These are phyloP conservation scores for Moelleriella libera DNA, from an alignment of 2,329 filamentous ascomycete genomes.

Conservation along the genomic window DNA sequence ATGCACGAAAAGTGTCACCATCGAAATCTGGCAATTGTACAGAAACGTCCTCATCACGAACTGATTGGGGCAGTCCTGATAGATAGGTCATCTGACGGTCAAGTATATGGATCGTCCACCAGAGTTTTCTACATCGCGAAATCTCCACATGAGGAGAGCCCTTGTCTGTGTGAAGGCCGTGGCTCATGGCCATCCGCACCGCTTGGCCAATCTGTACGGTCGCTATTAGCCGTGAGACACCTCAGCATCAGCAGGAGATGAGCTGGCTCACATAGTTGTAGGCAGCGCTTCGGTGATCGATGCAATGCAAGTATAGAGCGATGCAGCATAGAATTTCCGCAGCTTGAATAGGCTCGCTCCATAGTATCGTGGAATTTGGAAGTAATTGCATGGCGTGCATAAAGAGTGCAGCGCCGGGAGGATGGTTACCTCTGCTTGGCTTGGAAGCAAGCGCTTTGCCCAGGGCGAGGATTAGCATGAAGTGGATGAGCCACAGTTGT, in stretches of 20 bases:
- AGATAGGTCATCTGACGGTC: constrained; percentile 39
- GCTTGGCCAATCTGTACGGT: constrained; percentile 32
- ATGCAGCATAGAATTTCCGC: constrained; percentile 36
- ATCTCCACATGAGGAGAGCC: constrained; percentile 24
- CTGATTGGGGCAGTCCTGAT: constrained; percentile 34
- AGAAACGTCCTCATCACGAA: constrained; percentile 35
- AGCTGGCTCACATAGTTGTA: constrained; percentile 25
- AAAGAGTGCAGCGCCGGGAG: constrained; percentile 32
- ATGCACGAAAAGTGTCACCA: constrained; percentile 11
- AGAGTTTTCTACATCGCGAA: constrained; percentile 32
- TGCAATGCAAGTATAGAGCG: constrained; percentile 35
- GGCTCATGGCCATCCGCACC: constrained; percentile 30
- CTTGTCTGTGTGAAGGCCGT: constrained; percentile 40
- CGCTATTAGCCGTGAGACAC: background rate
- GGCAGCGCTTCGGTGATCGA: constrained; percentile 31
- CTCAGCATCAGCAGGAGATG: no score
- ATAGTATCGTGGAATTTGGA: constrained; percentile 24
- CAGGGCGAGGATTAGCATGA: constrained; percentile 37
- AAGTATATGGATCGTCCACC: constrained; percentile 40
- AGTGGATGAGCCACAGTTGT: constrained; percentile 36
- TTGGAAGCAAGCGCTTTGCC: constrained; percentile 36
- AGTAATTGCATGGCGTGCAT: constrained; percentile 27
- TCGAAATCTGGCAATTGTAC: constrained; percentile 19
- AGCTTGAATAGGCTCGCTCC: constrained; percentile 26
- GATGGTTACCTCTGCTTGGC: constrained; percentile 18